These are phyloP conservation scores for Citrullus mucosospermus DNA, from an alignment of 306 rosid species.

Conservation along the genomic window DNA sequence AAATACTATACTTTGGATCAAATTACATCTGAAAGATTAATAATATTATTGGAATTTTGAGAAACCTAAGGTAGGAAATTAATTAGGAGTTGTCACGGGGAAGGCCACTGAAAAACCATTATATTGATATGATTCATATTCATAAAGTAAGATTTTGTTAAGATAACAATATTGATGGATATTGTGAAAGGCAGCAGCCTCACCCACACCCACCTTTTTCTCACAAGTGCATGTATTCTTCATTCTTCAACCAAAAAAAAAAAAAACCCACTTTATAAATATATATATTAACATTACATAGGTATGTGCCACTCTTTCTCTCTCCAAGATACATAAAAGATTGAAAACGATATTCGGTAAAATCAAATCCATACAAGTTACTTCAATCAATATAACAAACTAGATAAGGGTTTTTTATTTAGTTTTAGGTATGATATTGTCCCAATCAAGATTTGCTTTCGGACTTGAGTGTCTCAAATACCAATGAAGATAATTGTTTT, in stretches of 20 bases:
- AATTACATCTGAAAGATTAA: neutral
- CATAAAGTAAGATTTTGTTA: neutral
- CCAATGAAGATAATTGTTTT: too few relatives aligned
- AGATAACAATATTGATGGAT: neutral
- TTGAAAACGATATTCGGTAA: neutral
- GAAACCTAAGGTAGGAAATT: neutral
- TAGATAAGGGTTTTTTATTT: neutral
- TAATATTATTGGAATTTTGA: neutral
- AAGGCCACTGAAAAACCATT: neutral
- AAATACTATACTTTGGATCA: too few relatives aligned
- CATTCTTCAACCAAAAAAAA: neutral
- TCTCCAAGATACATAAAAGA: neutral
- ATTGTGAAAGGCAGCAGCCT: neutral
- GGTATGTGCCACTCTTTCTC: too few relatives aligned
- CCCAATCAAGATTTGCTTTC: too few relatives aligned
- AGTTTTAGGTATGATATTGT: too few relatives aligned
- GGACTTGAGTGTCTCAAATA: too few relatives aligned
- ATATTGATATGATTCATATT: neutral
- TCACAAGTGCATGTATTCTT: constrained; percentile 3
- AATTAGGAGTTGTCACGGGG: neutral
- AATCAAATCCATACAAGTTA: neutral
- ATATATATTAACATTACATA: too few relatives aligned
- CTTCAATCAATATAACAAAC: neutral
- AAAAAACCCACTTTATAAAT: neutral
- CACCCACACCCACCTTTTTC: neutral